Evolutionary conservation across 2,329 filamentous ascomycete genomes (phyloP).

Genomic region (Aspergillus oerlinghausenensis): DNA sequence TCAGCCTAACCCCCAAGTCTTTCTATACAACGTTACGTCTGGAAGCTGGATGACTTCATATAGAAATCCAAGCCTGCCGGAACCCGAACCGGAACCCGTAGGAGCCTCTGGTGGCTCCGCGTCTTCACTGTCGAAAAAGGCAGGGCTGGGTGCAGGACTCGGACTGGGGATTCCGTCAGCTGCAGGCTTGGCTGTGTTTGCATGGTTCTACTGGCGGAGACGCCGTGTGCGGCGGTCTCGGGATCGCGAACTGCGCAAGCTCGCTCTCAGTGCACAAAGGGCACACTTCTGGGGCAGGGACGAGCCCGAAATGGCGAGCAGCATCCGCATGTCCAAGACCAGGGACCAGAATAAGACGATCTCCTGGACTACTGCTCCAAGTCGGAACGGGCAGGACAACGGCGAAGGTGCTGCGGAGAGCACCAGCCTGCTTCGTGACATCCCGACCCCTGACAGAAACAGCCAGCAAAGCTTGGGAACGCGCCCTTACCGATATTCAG

Average conservation of each 20-base stretch:
- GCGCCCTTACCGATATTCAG: conserved; percentile 35
- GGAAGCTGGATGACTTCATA: conserved; percentile 56
- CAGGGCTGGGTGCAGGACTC: conserved; percentile 62
- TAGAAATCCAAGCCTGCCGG: conserved; percentile 39
- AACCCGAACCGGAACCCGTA: conserved; percentile 13
- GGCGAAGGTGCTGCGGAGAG: conserved; percentile 34
- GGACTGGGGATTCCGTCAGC: conserved; percentile 58
- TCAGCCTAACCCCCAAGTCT: conserved; percentile 42
- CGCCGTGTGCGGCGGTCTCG: conserved; percentile 40
- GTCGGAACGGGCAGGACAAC: conserved; percentile 22
- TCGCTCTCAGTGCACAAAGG: conserved; percentile 49
- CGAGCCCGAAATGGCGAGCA: conserved; percentile 36
- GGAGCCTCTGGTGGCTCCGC: conserved; percentile 10
- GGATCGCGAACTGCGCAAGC: conserved; percentile 52
- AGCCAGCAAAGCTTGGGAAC: conserved; percentile 37
- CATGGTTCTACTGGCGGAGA: conserved; percentile 49
- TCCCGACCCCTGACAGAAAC: conserved; percentile 36
- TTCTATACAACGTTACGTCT: conserved; percentile 60
- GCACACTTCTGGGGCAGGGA: conserved; percentile 39
- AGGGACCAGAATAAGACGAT: conserved; percentile 19
- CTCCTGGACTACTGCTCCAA: conserved; percentile 25
- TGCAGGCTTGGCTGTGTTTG: conserved; percentile 44
- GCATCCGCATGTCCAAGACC: conserved; percentile 27
- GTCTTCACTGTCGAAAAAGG: conserved; percentile 37
- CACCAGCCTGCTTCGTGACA: conserved; percentile 39